These are phyloP conservation scores for Neostapfia colusana DNA, from an alignment of 176 grass and related monocot species.

Conservation along the genomic window DNA sequence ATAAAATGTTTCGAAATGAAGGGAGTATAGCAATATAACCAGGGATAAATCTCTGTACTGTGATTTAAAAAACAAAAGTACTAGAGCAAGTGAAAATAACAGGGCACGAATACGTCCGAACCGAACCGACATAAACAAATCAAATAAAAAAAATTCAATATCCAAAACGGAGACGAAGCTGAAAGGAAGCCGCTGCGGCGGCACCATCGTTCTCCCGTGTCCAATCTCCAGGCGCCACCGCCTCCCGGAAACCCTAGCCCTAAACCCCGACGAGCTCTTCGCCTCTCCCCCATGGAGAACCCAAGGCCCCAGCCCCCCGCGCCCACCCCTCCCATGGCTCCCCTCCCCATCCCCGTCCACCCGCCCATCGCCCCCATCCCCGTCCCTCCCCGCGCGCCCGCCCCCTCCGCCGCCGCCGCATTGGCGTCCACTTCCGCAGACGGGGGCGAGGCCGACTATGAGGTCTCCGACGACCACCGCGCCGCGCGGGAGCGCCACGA, in stretches of 20 bases:
- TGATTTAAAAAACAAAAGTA: too few relatives aligned
- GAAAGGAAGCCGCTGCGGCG: too few relatives aligned
- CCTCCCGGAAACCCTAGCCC: constrained; percentile 45
- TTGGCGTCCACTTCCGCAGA: constrained; percentile 11
- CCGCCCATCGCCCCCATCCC: constrained; percentile 66
- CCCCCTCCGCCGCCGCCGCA: not conserved
- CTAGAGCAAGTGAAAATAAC: too few relatives aligned
- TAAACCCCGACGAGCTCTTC: not conserved
- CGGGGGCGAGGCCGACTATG: constrained; percentile 56
- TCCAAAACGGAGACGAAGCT: too few relatives aligned
- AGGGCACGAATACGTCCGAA: too few relatives aligned
- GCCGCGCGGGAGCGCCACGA: constrained; percentile 90
- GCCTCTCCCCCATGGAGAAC: constrained; percentile 44
- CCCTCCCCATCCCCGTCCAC: constrained; percentile 41
- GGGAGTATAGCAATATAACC: too few relatives aligned
- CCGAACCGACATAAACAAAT: too few relatives aligned
- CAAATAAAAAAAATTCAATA: too few relatives aligned
- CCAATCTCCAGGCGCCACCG: not conserved
- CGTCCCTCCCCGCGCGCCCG: constrained; percentile 34
- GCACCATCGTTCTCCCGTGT: not conserved
- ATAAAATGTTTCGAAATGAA: too few relatives aligned
- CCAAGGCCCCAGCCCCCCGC: constrained; percentile 35
- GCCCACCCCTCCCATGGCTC: constrained; percentile 34
- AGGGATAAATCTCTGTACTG: too few relatives aligned
- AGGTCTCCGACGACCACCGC: constrained; percentile 78